Conservation (phyloP, 768 basidiomycete species). For the Lactifluus subvellereus region DNA sequence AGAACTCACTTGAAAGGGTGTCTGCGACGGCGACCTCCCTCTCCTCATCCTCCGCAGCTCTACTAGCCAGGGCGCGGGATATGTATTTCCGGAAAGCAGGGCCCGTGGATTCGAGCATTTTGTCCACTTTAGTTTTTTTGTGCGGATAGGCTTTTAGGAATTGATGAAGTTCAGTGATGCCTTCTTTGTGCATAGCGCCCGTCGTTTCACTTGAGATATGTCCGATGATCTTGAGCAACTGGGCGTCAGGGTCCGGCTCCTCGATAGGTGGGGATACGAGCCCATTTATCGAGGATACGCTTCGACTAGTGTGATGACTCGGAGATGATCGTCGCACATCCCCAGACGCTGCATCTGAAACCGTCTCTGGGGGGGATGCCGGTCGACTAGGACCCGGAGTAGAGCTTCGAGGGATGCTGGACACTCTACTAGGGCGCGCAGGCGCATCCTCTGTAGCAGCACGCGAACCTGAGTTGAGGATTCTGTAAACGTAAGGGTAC, state of each 20-base stretch:
- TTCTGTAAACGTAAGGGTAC: conserved; percentile 91
- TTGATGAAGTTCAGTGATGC: conserved; percentile 89
- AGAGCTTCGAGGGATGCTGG: conserved; percentile 41
- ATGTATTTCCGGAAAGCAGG: conserved; percentile 90
- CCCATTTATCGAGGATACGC: conserved; percentile 58
- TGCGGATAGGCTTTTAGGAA: conserved; percentile 90
- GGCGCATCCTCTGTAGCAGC: conserved; percentile 38
- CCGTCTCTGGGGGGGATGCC: conserved; percentile 61
- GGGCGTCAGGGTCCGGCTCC: conserved; percentile 84
- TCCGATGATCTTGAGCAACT: conserved; percentile 74
- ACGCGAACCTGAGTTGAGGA: conserved; percentile 61
- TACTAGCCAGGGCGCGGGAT: conserved; percentile 76
- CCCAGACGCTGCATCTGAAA: conserved; percentile 39
- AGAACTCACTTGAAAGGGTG: conserved; percentile 66
- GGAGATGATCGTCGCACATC: conserved; percentile 50
- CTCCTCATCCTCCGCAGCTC: conserved; percentile 84
- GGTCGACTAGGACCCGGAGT: conserved; percentile 65
- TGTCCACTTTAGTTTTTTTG: conserved; percentile 76
- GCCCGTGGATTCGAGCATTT: conserved; percentile 83
- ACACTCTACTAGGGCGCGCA: conserved; percentile 25
- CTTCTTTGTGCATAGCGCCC: conserved; percentile 85
- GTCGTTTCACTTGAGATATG: conserved; percentile 88
- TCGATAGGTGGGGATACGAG: conserved; percentile 51
- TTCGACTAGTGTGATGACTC: conserved; percentile 64
- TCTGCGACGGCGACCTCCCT: conserved; percentile 76